These are phyloP conservation scores for Xenoacremonium recifei DNA, from an alignment of 2,329 filamentous ascomycete species.

Conservation along the genomic window DNA sequence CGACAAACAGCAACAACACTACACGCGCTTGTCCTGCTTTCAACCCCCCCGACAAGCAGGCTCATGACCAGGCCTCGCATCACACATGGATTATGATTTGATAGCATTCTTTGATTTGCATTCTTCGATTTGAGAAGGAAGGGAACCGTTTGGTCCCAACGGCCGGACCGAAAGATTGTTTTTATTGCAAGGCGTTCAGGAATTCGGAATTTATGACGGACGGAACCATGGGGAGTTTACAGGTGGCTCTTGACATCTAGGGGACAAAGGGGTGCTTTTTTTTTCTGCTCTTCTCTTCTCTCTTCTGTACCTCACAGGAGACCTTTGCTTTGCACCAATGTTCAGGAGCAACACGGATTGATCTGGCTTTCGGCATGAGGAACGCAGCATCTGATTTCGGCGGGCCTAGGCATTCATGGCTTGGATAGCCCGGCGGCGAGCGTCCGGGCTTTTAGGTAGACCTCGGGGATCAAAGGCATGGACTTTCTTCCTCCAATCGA, in stretches of 20 bases:
- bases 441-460: slow-evolving; percentile 7
- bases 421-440: slow-evolving; percentile 5
- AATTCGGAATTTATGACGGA: too few species aligned
- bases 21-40: neutral
- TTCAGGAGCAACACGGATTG: too few species aligned
- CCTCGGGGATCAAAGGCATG: too few species aligned
- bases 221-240: too few species aligned
- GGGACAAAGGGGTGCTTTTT: too few species aligned
- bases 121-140: neutral
- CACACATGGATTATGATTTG: slow-evolving; percentile 10
- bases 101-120: too few species aligned
- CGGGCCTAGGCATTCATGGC: slow-evolving; percentile 2
- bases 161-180: slow-evolving; percentile 14
- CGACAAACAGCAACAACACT: neutral
- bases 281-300: too few species aligned
- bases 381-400: neutral
- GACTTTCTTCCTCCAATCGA: too few species aligned
- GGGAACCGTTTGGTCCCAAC: slow-evolving; percentile 4
- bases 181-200: slow-evolving; percentile 15
- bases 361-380: neutral
- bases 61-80: neutral
- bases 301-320: too few species aligned
- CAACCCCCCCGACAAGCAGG: neutral
- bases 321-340: too few species aligned
- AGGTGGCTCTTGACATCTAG: too few species aligned